Conservation (phyloP, 768 basidiomycete species). For the Leccinum arenicola region DNA sequence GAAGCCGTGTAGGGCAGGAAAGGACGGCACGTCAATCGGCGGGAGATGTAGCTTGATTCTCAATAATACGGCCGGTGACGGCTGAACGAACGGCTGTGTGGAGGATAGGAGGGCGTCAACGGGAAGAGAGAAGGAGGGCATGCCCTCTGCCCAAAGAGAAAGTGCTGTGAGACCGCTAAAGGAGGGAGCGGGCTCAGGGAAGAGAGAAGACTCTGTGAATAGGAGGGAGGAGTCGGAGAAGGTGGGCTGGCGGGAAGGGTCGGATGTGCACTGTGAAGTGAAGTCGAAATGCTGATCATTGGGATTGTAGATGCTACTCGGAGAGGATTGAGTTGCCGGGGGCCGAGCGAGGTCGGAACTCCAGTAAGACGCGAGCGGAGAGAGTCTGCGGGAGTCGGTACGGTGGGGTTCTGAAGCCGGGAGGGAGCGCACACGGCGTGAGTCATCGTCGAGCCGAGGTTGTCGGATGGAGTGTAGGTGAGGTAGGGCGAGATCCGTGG, state of each 20-base stretch:
- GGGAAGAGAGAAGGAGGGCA: conserved; percentile 59
- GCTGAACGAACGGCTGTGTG: conserved; percentile 32
- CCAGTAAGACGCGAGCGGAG: conserved; percentile 32
- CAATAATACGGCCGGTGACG: conserved; percentile 45
- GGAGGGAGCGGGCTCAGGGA: conserved; percentile 33
- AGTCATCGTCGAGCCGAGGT: conserved; percentile 26
- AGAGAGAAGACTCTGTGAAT: conserved; percentile 26
- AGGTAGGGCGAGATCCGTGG: conserved; percentile 26
- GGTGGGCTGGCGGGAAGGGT: conserved; percentile 18
- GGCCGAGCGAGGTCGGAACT: conserved; percentile 24
- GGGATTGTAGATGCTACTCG: conserved; percentile 25
- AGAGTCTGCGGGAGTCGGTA: conserved; percentile 33
- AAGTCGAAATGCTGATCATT: conserved; percentile 17
- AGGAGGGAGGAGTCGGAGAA: conserved; percentile 31
- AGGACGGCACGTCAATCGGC: conserved; percentile 48
- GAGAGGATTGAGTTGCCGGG: conserved; percentile 26
- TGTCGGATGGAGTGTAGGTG: conserved; percentile 21
- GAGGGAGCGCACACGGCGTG: conserved; percentile 30
- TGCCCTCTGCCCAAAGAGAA: conserved; percentile 63
- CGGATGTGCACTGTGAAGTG: conserved; percentile 24
- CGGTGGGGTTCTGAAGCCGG: conserved; percentile 28
- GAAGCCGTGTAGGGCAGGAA: conserved; percentile 64
- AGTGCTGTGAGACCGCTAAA: conserved; percentile 37
- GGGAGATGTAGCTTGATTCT: conserved; percentile 59
- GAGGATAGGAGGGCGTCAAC: conserved; percentile 51